Conservation (phyloP, 2,329 filamentous ascomycete genomes). For the Paracamarosporium sp. region DNA sequence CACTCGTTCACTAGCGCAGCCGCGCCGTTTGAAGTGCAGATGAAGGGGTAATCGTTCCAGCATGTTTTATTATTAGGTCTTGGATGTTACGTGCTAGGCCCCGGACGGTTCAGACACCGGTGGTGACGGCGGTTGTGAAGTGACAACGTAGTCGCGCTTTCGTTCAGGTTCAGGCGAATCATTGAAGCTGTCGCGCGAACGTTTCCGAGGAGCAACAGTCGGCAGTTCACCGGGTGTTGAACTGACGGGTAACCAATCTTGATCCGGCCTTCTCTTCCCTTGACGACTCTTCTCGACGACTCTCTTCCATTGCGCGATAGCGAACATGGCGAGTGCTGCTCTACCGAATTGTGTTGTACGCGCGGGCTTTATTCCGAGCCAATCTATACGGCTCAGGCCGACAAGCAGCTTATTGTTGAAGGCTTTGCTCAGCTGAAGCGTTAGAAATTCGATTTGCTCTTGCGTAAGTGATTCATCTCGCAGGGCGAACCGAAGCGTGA, state of each 20-base stretch:
- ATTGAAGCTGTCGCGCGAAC: constrained; percentile 20
- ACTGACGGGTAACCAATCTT: constrained; percentile 1
- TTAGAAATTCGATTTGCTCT: constrained; percentile 39
- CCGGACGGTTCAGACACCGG: constrained; percentile 31
- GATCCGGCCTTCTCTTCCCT: constrained; percentile 15
- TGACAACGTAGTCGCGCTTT: constrained; percentile 26
- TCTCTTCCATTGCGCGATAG: constrained; percentile 37
- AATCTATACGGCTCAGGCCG: constrained; percentile 39
- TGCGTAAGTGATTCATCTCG: constrained; percentile 29
- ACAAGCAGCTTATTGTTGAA: constrained; percentile 35
- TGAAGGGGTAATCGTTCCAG: not conserved
- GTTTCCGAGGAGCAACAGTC: constrained; percentile 20
- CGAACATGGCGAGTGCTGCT: constrained; percentile 32
- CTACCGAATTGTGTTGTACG: constrained; percentile 34
- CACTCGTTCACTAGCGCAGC: not conserved
- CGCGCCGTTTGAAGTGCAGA: not conserved
- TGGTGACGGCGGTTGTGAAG: constrained; percentile 30
- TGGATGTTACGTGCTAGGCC: not conserved
- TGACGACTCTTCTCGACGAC: constrained; percentile 26
- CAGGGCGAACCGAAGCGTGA: constrained; percentile 42
- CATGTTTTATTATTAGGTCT: not conserved
- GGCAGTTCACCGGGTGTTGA: not conserved
- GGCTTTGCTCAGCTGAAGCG: constrained; percentile 31
- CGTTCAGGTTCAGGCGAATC: constrained; percentile 19
- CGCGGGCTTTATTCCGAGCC: constrained; percentile 36